Evolutionary conservation across 2,329 filamentous ascomycete genomes (phyloP).

Genomic region (Apiospora kogelbergensis): DNA sequence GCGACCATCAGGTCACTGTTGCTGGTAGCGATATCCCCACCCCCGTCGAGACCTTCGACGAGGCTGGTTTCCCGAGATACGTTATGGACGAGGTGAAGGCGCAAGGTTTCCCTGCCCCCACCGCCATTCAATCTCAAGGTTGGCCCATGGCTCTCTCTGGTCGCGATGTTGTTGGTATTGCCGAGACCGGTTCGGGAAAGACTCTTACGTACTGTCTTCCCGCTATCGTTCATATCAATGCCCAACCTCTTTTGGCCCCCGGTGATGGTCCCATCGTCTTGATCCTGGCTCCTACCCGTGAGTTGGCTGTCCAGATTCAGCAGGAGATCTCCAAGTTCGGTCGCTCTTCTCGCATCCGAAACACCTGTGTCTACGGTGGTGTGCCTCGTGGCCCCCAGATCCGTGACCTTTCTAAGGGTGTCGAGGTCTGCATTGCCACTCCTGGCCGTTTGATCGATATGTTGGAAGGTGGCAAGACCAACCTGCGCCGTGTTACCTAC

Average conservation of each 20-base stretch:
- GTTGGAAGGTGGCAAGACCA: constrained; percentile 97
- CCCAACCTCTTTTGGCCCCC: constrained; percentile 90
- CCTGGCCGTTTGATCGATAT: constrained; percentile 98
- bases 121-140: constrained; percentile 95
- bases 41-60: constrained; percentile 95
- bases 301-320: constrained; percentile 97
- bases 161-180: constrained; percentile 97
- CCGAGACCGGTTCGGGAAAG: constrained; percentile 98
- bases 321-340: constrained; percentile 98
- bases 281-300: constrained; percentile 93
- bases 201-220: constrained; percentile 97
- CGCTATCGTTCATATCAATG: constrained; percentile 99
- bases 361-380: constrained; percentile 98
- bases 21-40: constrained; percentile 81
- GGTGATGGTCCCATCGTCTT: constrained; percentile 97
- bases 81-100: constrained; percentile 99
- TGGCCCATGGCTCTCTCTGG: constrained; percentile 99
- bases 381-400: constrained; percentile 98
- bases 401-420: constrained; percentile 88
- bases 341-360: constrained; percentile 95
- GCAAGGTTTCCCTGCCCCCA: constrained; percentile 91
- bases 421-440: constrained; percentile 98
- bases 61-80: constrained; percentile 94
- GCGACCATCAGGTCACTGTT: constrained; percentile 80
- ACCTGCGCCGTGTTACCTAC: constrained; percentile 96